Base-by-base conservation (phyloP, 1,139 yeast species). In the Pneumocystis canis region DNA sequence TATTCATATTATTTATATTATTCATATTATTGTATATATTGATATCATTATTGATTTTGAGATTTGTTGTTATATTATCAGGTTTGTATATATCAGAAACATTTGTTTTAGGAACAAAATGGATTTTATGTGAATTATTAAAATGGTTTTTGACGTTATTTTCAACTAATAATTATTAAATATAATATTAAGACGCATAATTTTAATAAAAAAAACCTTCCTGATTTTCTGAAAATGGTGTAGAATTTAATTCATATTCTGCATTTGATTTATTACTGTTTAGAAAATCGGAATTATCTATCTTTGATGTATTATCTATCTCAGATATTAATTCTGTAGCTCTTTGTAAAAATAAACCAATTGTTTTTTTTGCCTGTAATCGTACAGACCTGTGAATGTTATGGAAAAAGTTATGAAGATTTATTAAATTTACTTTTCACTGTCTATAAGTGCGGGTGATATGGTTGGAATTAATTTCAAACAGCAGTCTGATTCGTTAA, bases 391-490 rank as follows among this genome's bases (percentile, higher is more conserved):
- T 57, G 5, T 54, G 16, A 11, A 57, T 57, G 25, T 47, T 9
- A 20, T 5, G 25, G 7, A 53, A 39, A 18, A 28, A 25, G 18
- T 25, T 20, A 18, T 57, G 16, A 7, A 28, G 30, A 20, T 35
- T 20, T 47, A 20, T 11, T 3, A 57, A 25, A 11, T 7, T 20
- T 57, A 57, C 0, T 82, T 78, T 64, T 85, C 84, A 63, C 78
- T 80, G 71, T 92, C 98, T 73, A 92, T 79, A 65, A 92, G 76
- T 0, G 92, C 82, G 0, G 94, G 88, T 0, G 96, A 90, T 65
- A 92, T 80, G 5, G 89, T 89, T 0, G 96, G 94, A 65, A 92
- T 74, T n/a, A 90, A 81, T 71, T 85, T 87, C 41, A 84, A 82
- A 66, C 96, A 87, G 63, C 89, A 84, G 62, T 89, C 87, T 33